phyloP scores from a whole-genome alignment of 2,329 filamentous ascomycete genomes.

The Calonectria honghensis region DNA sequence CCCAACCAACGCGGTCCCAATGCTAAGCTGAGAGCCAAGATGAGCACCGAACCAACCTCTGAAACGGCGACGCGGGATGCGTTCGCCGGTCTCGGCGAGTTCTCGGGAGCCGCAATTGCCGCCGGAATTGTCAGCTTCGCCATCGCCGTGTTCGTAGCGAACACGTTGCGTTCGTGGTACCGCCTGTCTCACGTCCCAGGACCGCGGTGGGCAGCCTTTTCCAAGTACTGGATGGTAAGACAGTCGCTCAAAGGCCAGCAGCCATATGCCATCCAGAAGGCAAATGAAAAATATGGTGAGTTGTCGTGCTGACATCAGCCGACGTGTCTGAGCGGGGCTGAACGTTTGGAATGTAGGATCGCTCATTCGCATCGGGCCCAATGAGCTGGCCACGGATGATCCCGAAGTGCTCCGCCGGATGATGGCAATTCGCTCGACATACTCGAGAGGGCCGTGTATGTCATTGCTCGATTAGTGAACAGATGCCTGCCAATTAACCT shows the following conservation, averaged over 20 bases:
- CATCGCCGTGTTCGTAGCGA: not conserved
- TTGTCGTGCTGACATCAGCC: not conserved
- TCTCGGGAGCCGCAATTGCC: constrained; percentile 4
- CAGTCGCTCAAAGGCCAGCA: constrained; percentile 12
- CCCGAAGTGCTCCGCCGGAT: constrained; percentile 59
- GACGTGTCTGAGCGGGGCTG: constrained; percentile 18
- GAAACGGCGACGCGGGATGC: not conserved
- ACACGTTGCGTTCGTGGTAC: constrained; percentile 14
- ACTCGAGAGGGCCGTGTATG: constrained; percentile 56
- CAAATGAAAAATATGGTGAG: constrained; percentile 20
- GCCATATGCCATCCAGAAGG: not conserved
- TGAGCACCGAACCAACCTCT: not conserved
- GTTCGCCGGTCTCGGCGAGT: not conserved
- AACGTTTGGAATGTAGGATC: constrained; percentile 50
- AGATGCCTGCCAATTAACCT: not conserved
- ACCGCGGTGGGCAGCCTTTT: constrained; percentile 2
- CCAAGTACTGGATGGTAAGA: constrained; percentile 17
- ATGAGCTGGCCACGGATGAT: constrained; percentile 60
- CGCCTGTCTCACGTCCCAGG: constrained; percentile 13
- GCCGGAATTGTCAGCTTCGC: not conserved
- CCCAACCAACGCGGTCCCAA: constrained; percentile 2
- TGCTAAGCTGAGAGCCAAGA: constrained; percentile 2
- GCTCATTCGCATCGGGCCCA: constrained; percentile 61
- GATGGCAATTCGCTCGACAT: constrained; percentile 58
- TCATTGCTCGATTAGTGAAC: not conserved